These are phyloP conservation scores for Porcisia deanei DNA, from an alignment of 208 protist genomes.

Conservation along the genomic window DNA sequence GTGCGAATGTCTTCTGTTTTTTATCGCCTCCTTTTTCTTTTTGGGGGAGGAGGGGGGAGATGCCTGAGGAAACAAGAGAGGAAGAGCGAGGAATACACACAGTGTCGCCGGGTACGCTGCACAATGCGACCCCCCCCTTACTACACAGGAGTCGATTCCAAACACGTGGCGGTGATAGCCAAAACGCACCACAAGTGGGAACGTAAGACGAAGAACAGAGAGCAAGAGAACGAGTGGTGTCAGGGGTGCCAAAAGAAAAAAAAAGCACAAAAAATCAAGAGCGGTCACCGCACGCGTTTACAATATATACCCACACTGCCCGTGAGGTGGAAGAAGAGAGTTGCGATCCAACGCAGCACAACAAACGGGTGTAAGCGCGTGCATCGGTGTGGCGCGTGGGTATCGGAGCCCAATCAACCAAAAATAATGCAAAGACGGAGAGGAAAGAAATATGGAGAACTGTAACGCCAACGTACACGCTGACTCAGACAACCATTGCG, in stretches of 20 bases:
- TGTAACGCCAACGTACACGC: no score
- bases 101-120: no score
- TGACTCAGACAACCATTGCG: no score
- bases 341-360: neutral
- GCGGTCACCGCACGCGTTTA: neutral
- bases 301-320: neutral
- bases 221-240: neutral
- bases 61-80: neutral
- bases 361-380: neutral
- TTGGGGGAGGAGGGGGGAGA: neutral
- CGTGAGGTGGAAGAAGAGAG: neutral
- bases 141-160: neutral
- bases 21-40: neutral
- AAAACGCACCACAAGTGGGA: no score
- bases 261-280: conserved; percentile 1
- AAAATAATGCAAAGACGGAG: neutral
- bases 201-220: neutral
- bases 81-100: no score
- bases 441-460: no score
- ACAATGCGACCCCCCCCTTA: no score
- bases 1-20: neutral
- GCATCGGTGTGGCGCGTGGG: neutral
- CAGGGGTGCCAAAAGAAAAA: neutral
- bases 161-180: no score
- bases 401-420: neutral